phyloP scores from a whole-genome alignment of 2,329 filamentous ascomycete genomes.

The Tolypocladium tundrense region DNA sequence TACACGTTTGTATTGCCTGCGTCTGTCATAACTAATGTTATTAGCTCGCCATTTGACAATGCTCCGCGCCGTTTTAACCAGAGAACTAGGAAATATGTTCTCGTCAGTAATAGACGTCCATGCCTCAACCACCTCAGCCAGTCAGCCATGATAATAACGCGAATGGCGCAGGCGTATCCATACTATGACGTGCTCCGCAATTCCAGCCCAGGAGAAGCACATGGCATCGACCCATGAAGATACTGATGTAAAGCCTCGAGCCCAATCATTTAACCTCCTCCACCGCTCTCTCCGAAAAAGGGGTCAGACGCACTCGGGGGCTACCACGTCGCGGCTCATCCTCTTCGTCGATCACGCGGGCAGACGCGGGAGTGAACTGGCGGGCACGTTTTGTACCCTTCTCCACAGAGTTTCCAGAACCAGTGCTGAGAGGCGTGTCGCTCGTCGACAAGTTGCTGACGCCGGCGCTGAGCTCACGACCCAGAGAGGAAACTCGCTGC shows the following conservation, averaged over 20 bases:
- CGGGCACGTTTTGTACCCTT: slow-evolving; percentile 35
- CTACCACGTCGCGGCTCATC: slow-evolving; percentile 29
- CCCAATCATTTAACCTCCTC: not conserved
- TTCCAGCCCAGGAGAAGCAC: not conserved
- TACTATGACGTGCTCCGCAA: not conserved
- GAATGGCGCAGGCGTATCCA: not conserved
- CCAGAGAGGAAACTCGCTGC: slow-evolving; percentile 4
- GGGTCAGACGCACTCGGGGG: slow-evolving; percentile 11
- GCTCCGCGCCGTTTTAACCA: not conserved
- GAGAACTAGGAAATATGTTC: not conserved
- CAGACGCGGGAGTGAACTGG: slow-evolving; percentile 34
- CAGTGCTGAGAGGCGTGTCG: slow-evolving; percentile 6
- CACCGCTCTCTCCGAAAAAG: slow-evolving; percentile 4
- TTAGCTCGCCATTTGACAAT: not conserved
- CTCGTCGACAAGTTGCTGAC: slow-evolving; percentile 3
- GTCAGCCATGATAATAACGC: not conserved
- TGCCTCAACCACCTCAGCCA: not conserved
- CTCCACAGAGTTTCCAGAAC: slow-evolving; percentile 12
- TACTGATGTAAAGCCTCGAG: too few species aligned
- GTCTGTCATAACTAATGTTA: not conserved
- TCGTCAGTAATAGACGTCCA: not conserved
- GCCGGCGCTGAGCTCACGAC: slow-evolving; percentile 1
- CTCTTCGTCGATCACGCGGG: slow-evolving; percentile 36
- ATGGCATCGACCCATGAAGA: not conserved
- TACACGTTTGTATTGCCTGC: not conserved